Base-by-base conservation (phyloP, 2,329 filamentous ascomycete genomes). In the Alternaria panax region DNA sequence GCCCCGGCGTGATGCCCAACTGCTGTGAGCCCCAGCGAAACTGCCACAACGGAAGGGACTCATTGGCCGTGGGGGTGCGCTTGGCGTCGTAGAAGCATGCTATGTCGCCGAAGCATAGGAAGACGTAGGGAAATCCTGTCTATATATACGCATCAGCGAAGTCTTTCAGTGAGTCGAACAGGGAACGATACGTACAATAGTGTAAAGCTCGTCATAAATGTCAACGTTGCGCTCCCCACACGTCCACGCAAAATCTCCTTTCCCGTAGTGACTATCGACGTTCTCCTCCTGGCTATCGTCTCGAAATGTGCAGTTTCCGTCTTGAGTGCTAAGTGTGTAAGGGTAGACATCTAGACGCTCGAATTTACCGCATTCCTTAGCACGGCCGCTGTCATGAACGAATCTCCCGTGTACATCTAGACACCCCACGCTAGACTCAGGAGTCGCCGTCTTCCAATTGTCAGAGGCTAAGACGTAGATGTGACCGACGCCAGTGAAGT, bases 61-160 rank as follows among this genome's bases (percentile, higher is more conserved):
- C 69, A 12, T 62, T 59, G 12, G 24, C 16, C 5, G 34, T 24
- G 6, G 74, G 74, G 1, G 59, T 42, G n/a, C 51, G 59, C 50
- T 74, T 75, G 3, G 64, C 72, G 43, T 77, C 75, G 45, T 74
- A 77, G 63, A 66, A 76, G 52, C 75, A 77, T 24, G 70, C 68
- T 22, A 74, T 55, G 47, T 76, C 74, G 24, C 73, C 73, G 38
- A 65, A 73, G 65, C 74, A 77, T 42, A 77, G 68, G 59, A 75
- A 76, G 14, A 69, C 54, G 58, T 76, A 67, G 5, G 66, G 57
- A 40, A 76, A 74, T 36, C 74, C 70, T n/a, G 68, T 55, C 70
- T 73, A 7, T 7, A 7, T 7, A 27, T 6, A 43, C 5, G 11
- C 8, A 12, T 50, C 32, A 59, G 51, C 28, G n/a, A 34, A 0